A percentile compares a stretch with the other conserved stretches of the same genome.
These are phyloP conservation scores for Medicago lupulina DNA, from an alignment of 306 rosid genomes.

Conservation along the genomic window DNA sequence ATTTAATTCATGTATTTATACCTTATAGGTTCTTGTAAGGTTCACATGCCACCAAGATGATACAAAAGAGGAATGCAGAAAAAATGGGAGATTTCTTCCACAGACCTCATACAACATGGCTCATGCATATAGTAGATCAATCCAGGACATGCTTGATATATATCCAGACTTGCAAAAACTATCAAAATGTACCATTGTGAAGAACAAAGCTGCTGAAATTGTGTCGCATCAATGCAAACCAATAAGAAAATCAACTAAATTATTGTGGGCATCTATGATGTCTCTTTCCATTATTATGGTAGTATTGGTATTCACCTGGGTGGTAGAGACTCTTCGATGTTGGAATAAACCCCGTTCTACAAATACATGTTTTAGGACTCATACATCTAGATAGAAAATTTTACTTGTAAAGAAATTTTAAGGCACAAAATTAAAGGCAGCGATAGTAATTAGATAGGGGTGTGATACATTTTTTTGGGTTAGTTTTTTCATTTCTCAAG, in stretches of 20 bases:
- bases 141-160: constrained; percentile 63
- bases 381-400: constrained; percentile 24
- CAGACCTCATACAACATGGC: constrained; percentile 57
- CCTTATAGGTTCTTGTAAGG: constrained; percentile 51
- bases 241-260: constrained; percentile 43
- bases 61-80: constrained; percentile 47
- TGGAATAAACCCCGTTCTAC: constrained; percentile 42
- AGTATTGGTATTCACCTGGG: constrained; percentile 51
- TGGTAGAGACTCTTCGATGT: constrained; percentile 52
- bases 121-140: constrained; percentile 62
- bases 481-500: constrained; percentile 15
- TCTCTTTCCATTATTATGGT: constrained; percentile 68
- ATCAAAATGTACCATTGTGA: constrained; percentile 59
- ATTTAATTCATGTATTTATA: too few species aligned
- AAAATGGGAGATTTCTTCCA: constrained; percentile 54
- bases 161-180: constrained; percentile 68
- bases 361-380: constrained; percentile 33
- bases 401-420: constrained; percentile 20
- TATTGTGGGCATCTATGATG: constrained; percentile 62
- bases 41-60: constrained; percentile 48
- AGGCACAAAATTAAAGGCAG: constrained; percentile 4
- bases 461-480: not conserved
- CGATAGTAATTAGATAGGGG: not conserved
- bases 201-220: constrained; percentile 53
- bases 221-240: constrained; percentile 71